Base-by-base conservation (phyloP, 805 yeast genomes). In the Candida endomychidarum region DNA sequence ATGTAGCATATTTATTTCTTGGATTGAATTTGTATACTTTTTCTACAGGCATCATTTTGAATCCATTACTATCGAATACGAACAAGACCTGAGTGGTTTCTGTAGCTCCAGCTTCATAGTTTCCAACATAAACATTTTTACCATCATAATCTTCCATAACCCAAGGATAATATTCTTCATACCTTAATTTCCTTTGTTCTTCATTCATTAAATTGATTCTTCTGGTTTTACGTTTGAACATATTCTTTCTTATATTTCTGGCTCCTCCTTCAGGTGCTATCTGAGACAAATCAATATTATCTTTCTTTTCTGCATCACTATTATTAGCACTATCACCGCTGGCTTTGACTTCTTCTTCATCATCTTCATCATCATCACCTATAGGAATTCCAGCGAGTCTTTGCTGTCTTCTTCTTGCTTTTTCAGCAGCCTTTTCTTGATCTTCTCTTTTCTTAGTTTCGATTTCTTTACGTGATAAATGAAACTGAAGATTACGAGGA, bases 91-190 rank as follows among this genome's bases (percentile, higher is more conserved):
- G 72, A 48, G 86, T 87, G n/a, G 86, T 72, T 49, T 88, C 96
- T 14, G 89, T 78, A 39, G 78, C 77, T 33, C 86, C 86, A 1
- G 97, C 98, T 66, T 93, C 99, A 64, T 87, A 93, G 51, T 83
- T 85, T 25, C 98, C 96, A 14, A 90, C 97, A 85, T 87, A 93
- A 0, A 95, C 91, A 57, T 93, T 91, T 45, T 78, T 75, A 33
- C 96, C 96, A 55, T 89, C 96, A 60, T 86, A 91, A 64, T 93
- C 99, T 65, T 93, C 99, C 73, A 93, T 69, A 12, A 93, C 96
- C 99, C 99, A 93, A 0, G 99, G 99, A 54, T 86, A 91, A 60
- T 83, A 87, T 64, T 93, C 99, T 65, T 93, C 99, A 58, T 91
- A 93, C 57, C 98, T 74, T 47, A 93, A 69, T 56, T 80, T 83